Evolutionary conservation across 1,284 basidiomycete genomes (phyloP).

Genomic region (Cystobasidium pallidum): DNA sequence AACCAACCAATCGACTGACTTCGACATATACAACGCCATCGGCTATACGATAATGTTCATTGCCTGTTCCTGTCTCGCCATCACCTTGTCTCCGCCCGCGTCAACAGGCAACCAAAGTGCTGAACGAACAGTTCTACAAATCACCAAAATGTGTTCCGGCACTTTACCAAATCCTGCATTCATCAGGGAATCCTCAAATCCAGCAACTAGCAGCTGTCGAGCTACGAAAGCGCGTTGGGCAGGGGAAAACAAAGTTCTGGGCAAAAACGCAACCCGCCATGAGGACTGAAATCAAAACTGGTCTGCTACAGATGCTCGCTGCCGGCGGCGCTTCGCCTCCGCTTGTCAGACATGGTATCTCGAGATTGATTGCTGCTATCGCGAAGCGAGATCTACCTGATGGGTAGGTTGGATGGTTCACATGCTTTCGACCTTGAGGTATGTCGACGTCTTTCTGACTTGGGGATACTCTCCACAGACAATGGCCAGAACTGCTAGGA

Average conservation of each 20-base stretch:
- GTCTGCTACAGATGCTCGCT: constrained; percentile 78
- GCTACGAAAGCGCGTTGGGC: constrained; percentile 85
- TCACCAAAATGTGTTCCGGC: constrained; percentile 86
- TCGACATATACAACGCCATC: no score
- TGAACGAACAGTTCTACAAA: constrained; percentile 92
- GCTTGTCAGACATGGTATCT: constrained; percentile 84
- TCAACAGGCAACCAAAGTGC: constrained; percentile 79
- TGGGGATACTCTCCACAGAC: constrained; percentile 16
- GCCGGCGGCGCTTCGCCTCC: constrained; percentile 68
- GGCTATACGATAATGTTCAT: background rate
- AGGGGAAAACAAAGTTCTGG: constrained; percentile 77
- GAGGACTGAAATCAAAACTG: constrained; percentile 72
- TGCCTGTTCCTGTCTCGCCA: constrained; percentile 43
- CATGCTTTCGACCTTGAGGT: background rate
- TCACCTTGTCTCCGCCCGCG: constrained; percentile 11
- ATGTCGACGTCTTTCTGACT: background rate
- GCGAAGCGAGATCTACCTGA: constrained; percentile 84
- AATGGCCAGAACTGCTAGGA: constrained; percentile 84
- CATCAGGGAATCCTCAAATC: constrained; percentile 74
- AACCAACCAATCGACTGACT: constrained; percentile 12
- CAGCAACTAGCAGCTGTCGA: constrained; percentile 99
- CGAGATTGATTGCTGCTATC: constrained; percentile 90
- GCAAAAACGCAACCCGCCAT: constrained; percentile 63
- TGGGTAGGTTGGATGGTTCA: constrained; percentile 55
- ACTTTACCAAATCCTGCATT: constrained; percentile 83